Evolutionary conservation across 2,329 filamentous ascomycete species (phyloP), one percentile per base, ranked within the genome.

Genomic region (Trichoderma sp.): DNA sequence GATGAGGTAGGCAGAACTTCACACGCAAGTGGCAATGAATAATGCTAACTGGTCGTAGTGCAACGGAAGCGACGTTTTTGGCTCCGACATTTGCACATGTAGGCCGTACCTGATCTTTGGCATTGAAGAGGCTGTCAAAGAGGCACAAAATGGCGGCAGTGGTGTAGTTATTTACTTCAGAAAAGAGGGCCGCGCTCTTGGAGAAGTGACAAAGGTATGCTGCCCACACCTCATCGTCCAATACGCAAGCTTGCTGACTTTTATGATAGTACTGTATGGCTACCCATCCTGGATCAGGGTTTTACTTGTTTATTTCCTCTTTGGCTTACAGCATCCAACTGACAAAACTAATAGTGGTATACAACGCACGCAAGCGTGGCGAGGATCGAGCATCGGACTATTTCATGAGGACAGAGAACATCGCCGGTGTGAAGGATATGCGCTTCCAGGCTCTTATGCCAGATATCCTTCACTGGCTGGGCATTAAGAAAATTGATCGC

Each of bases 121-220:
- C 71, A 96, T 99, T 71, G 94, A 97, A 77, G 96, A 99, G 81
- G 96, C 96, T 14, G 95, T 99, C 74, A 97, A 96, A 77, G 94
- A 98, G 81, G 96, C 96, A 13, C 96, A 98, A 79, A 93, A 92
- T 68, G 95, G 95, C 65, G 95, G 95, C 59, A 95, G 91, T 74
- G 95, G 95, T 68, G 93, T 97, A 27, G 96, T 98, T 66, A 97
- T 98, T 78, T 99, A 99, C 80, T 99, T 98, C 88, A 90, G 96
- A 74, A 99, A 99, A 80, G 96, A 99, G 83, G 96, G 96, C 37
- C 88, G 96, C 74, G 96, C 95, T 47, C 84, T 98, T 7, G 96
- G 96, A 65, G 96, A 99, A 80, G 96, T 99, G 35, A 97, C 94
- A 66, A 97, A 97, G 78, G 94, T 97, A 76, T 87, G 86, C 74